Base-by-base conservation (phyloP, 2,329 filamentous ascomycete species). In the Curvularia spicifera region DNA sequence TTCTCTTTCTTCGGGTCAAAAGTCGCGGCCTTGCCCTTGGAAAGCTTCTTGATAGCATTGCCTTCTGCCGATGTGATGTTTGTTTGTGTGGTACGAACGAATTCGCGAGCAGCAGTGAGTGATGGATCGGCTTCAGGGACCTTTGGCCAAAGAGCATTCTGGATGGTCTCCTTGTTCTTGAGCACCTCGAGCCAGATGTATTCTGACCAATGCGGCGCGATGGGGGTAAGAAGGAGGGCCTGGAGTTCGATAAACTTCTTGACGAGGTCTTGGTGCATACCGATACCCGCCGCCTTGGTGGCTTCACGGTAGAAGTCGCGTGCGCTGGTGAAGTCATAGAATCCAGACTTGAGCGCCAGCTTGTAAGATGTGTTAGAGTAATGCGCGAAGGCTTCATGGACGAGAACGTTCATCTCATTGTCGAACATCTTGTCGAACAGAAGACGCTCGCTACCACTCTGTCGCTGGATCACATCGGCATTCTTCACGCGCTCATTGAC, bases 1-100 rank as follows among this genome's bases (percentile, higher is more conserved):
- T 97, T 98, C 62, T 91, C 88, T 80, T 93, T 90, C 80, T 91
- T 93, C 39, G 93, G 92, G 78, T 99, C 93, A 74, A 96, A 98
- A 18, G 84, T 82, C 7, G 87, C 85, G 64, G 88, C 85, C 82
- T 97, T 97, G 79, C 94, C 95, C 83, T 98, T 98, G 66, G 90
- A 89, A 78, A 96, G 89, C 83, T 91, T 93, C 85, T 96, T 97
- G 67, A 90, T 81, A 77, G 93, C 91, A 57, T 84, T 84, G 15
- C 89, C 89, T 80, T 98, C 94, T 6, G 93, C 91, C 28, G 90
- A 91, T 65, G 89, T 93, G 78, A 98, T 93, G 79, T 87, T 93
- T 60, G 88, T 90, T 39, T 89, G 79, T 12, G 86, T 93, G 28
- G 78, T 79, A 65, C 90, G 88, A 61, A 97, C 89, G 76, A 98